Conservation (phyloP, 2,329 filamentous ascomycete genomes). For the Aspergillus pseudotamarii region DNA sequence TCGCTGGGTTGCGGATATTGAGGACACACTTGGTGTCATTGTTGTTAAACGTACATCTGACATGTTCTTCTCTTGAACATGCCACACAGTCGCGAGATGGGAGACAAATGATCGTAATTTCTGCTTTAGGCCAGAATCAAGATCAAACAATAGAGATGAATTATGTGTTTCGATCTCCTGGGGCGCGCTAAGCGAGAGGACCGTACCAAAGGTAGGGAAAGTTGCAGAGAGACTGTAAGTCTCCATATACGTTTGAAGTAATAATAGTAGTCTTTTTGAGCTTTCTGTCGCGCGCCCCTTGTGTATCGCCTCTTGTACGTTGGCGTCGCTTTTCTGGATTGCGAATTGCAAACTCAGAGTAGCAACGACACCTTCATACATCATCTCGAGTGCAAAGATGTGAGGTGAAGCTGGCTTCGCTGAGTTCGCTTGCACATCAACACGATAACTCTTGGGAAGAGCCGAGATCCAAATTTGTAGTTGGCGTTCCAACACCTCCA, state of each 20-base stretch:
- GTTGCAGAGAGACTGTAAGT: slow-evolving; percentile 44
- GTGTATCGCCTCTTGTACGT: slow-evolving; percentile 18
- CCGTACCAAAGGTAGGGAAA: slow-evolving; percentile 46
- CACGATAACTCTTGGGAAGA: slow-evolving; percentile 33
- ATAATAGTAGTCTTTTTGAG: slow-evolving; percentile 37
- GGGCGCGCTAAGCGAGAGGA: slow-evolving; percentile 39
- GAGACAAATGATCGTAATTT: slow-evolving; percentile 32
- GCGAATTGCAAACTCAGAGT: slow-evolving; percentile 31
- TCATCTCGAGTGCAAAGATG: slow-evolving; percentile 39
- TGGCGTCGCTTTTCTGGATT: slow-evolving; percentile 26
- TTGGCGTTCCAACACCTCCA: slow-evolving; percentile 34
- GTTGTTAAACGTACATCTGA: neutral
- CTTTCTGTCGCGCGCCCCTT: slow-evolving; percentile 36
- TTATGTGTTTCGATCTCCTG: slow-evolving; percentile 8
- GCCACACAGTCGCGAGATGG: slow-evolving; percentile 34
- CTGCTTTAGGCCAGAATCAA: slow-evolving; percentile 30
- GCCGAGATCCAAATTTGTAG: slow-evolving; percentile 35
- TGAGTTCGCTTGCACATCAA: slow-evolving; percentile 30
- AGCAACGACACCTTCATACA: slow-evolving; percentile 33
- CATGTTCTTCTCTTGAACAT: slow-evolving; percentile 15
- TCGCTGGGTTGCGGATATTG: slow-evolving; percentile 1
- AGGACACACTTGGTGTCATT: neutral
- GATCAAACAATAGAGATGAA: slow-evolving; percentile 19
- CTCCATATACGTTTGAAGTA: slow-evolving; percentile 44
- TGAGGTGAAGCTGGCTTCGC: slow-evolving; percentile 32